Base-by-base conservation (phyloP, 2,329 filamentous ascomycete species). In the Bipolaris zeicola region DNA sequence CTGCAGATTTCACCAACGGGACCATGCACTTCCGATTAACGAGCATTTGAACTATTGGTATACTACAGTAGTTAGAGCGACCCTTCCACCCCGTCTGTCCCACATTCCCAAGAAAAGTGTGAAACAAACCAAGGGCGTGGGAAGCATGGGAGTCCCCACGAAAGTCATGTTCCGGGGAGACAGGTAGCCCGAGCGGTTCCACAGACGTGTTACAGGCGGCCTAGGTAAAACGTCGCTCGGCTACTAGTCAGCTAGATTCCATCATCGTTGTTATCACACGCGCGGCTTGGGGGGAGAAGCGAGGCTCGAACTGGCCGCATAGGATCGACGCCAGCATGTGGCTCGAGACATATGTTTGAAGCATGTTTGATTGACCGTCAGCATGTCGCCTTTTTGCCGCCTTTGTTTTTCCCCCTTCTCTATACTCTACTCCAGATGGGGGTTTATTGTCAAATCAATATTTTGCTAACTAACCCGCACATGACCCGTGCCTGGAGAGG, bases 1-100 rank as follows among this genome's bases (percentile, higher is more conserved):
- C 60, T 63, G 51, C 55, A 67, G 31, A 62, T 70, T 50, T 52
- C 48, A 11, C 47, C 43, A 52, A 43, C 22, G 43, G 36, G 22
- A n/a, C n/a, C 18, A 16, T 44, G 11, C 10, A 22, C n/a, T 20
- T 5, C 38, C 18, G 8, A 24, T 24, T n/a, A 26, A 28, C 24
- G n/a, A 31, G 28, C 28, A 31, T 31, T 31, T 31, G 28, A 31
- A 31, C 10, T 31, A 31, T 31, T 31, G 28, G 28, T 31, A 31
- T 31, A 31, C 28, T 13, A 31, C 26, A 28, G 26, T 10, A 28
- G 7, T 28, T 28, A 10, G 26, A 28, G 26, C 26, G 8, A 28
- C 26, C 7, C 26, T 28, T 28, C 26, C 26, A 28, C 8, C 26
- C 26, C 26, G 26, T 28, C 26, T 28, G 26, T 28, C 26, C 26